Conservation (phyloP, 2,329 filamentous ascomycete genomes). For the Aspergillus jensenii region DNA sequence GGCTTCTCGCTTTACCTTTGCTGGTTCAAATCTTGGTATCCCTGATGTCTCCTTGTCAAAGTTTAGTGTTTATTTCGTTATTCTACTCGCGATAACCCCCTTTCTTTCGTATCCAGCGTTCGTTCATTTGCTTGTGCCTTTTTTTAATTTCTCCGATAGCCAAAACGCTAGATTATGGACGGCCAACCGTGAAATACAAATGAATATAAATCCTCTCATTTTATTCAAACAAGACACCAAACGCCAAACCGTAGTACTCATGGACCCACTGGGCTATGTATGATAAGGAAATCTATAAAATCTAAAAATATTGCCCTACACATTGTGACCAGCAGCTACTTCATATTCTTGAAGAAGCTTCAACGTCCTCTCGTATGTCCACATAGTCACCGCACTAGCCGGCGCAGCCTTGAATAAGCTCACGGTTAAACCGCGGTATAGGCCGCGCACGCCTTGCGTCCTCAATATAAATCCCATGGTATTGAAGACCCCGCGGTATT, state of each 20-base stretch:
- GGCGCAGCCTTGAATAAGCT: slow-evolving; percentile 91
- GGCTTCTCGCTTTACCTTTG: slow-evolving; percentile 4
- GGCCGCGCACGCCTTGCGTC: slow-evolving; percentile 72
- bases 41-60: slow-evolving; percentile 14
- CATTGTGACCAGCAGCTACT: slow-evolving; percentile 14
- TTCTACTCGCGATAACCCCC: slow-evolving; percentile 26
- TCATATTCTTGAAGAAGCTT: slow-evolving; percentile 52
- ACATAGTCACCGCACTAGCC: slow-evolving; percentile 88
- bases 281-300: not conserved
- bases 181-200: slow-evolving; percentile 6
- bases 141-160: slow-evolving; percentile 5
- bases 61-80: slow-evolving; percentile 14
- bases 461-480: slow-evolving; percentile 68
- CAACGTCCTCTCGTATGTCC: slow-evolving; percentile 84
- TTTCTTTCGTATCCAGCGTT: slow-evolving; percentile 23
- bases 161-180: slow-evolving; percentile 7
- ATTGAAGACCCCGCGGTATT: slow-evolving; percentile 68
- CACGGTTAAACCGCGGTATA: slow-evolving; percentile 86
- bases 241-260: not conserved
- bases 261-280: not conserved
- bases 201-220: slow-evolving; percentile 3
- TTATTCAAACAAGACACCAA: not conserved
- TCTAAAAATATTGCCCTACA: slow-evolving; percentile 3
- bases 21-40: slow-evolving; percentile 19
- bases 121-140: slow-evolving; percentile 6